These are phyloP conservation scores for Cephalotrichum gorgonifer DNA, from an alignment of 2,329 filamentous ascomycete species.

Conservation along the genomic window DNA sequence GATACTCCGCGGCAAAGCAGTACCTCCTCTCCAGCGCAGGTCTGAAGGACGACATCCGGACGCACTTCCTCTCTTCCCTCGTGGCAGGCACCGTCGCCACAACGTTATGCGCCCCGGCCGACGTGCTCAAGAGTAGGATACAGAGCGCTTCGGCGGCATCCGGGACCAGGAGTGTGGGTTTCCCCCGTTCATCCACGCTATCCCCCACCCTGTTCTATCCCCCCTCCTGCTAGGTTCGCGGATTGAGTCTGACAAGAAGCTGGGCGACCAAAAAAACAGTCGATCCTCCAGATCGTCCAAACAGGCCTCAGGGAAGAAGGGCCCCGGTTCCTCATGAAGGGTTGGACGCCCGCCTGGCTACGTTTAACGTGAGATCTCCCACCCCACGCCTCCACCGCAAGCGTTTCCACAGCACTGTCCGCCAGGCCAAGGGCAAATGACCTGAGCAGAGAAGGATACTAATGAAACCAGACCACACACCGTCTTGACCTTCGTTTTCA, in stretches of 20 bases:
- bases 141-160: constrained; percentile 18
- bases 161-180: not conserved
- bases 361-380: constrained; percentile 24
- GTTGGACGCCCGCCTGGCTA: constrained; percentile 34
- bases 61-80: constrained; percentile 27
- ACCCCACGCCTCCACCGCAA: too few relatives aligned
- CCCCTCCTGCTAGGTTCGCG: not conserved
- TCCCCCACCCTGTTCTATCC: too few relatives aligned
- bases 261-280: constrained; percentile 11
- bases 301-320: constrained; percentile 26
- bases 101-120: constrained; percentile 31
- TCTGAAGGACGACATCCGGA: constrained; percentile 26
- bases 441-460: not conserved
- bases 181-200: not conserved
- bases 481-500: constrained; percentile 34
- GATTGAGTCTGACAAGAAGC: not conserved
- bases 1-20: constrained; percentile 23
- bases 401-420: rapidly evolving
- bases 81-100: constrained; percentile 34
- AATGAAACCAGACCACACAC: constrained; percentile 25
- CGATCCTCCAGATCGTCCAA: constrained; percentile 21
- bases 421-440: not conserved
- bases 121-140: constrained; percentile 32
- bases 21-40: constrained; percentile 16
- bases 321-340: constrained; percentile 30